Base-by-base conservation (phyloP, 2,329 filamentous ascomycete species). In the Cytospora mali region DNA sequence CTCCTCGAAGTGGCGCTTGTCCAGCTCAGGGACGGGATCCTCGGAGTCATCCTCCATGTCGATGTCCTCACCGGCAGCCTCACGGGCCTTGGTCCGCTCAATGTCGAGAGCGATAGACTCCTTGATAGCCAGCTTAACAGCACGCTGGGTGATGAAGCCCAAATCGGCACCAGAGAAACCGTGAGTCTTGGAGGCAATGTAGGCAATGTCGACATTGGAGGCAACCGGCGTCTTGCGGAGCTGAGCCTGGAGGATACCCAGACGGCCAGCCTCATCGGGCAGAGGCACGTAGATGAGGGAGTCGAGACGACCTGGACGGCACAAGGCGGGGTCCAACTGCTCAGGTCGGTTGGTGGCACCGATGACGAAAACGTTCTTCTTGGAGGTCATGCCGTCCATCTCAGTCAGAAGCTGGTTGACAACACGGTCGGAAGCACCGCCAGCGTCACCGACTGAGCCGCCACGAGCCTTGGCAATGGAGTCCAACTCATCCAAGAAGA, bases 301-400 rank as follows among this genome's bases (percentile, higher is more conserved):
- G 78, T 99, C 95, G 55, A 99, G 90, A 93, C 95, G 95, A 71
- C 95, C 95, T 62, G 95, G 95, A 86, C 95, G 93, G 86, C 94
- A 97, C 71, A 99, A 86, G 71, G 95, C 95, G 75, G 95, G 95
- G 78, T 99, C 95, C 65, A 99, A 91, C 83, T 98, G 95, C 83
- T 99, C 95, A 50, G 95, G 95, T 82, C 95, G 87, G 84, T 99
- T 99, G 79, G 95, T 99, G 52, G 95, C 95, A 77, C 95, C 95
- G 72, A 99, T 99, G 69, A 99, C 95, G 80, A 99, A 99, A 68
- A 99, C 95, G 77, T 99, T 99, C 91, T 99, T 99, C 91, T 99
- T 99, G 46, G 94, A 97, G 52, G 94, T 98, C 94, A 98, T 98
- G 72, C 94, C 94, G 71, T 98, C 94, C 64, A 66, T 86, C 92